These are phyloP conservation scores for Clonostachys rhizophaga DNA, from an alignment of 2,329 filamentous ascomycete genomes.

Conservation along the genomic window DNA sequence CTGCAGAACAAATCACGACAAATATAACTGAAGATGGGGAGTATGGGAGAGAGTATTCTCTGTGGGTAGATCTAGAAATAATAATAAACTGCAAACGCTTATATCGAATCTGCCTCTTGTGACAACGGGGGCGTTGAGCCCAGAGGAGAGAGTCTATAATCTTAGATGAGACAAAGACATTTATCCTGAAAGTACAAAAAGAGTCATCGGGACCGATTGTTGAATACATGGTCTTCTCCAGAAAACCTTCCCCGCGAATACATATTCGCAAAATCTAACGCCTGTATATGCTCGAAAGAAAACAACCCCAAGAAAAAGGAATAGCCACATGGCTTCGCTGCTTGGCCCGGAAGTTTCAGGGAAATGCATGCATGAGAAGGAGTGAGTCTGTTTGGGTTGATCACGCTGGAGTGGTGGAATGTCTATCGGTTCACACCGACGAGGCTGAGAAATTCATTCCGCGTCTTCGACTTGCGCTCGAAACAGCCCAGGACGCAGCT, in stretches of 20 bases:
- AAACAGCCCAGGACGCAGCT: slow-evolving; percentile 98
- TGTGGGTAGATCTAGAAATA: not conserved
- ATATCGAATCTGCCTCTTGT: not conserved
- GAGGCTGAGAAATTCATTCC: slow-evolving; percentile 91
- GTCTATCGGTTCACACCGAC: slow-evolving; percentile 49
- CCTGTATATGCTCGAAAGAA: too few species aligned
- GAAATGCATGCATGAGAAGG: too few species aligned
- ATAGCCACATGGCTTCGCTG: too few species aligned
- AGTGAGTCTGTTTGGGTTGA: too few species aligned
- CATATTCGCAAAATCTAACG: too few species aligned
- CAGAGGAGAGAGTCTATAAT: not conserved
- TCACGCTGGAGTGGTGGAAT: too few species aligned
- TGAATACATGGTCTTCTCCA: slow-evolving; percentile 20
- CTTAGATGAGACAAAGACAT: not conserved
- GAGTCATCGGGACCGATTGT: slow-evolving; percentile 17
- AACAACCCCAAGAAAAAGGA: too few species aligned
- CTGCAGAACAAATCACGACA: too few species aligned
- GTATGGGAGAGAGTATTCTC: not conserved
- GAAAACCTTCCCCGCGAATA: not conserved
- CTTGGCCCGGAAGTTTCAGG: too few species aligned
- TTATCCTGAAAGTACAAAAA: not conserved
- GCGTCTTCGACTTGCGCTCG: slow-evolving; percentile 85
- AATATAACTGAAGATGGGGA: too few species aligned
- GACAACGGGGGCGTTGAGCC: slow-evolving; percentile 1
- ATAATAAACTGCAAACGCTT: not conserved